phyloP scores from a whole-genome alignment of 1,284 basidiomycete species.

The Malassezia dermatis region DNA sequence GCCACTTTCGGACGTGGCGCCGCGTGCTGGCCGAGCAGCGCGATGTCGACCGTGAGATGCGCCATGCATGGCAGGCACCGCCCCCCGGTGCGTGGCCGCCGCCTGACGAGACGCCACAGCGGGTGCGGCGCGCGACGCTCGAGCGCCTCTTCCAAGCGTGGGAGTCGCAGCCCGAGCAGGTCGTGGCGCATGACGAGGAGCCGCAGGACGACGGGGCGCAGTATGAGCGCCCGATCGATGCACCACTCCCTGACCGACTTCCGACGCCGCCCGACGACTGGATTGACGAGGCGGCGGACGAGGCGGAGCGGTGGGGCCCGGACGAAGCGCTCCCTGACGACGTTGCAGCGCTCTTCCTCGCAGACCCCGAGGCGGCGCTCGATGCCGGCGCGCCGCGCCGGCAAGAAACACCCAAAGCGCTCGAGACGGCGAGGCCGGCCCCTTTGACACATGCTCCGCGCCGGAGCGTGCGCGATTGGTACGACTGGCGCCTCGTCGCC shows the following conservation, averaged over 20 bases:
- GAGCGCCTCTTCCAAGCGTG: not conserved
- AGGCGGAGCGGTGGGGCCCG: not conserved
- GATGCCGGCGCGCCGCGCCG: not conserved
- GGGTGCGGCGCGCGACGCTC: not conserved
- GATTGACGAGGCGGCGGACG: not conserved
- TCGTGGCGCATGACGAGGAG: not conserved
- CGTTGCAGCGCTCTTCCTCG: not conserved
- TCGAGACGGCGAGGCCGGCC: not conserved
- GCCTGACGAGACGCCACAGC: not conserved
- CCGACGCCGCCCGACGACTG: not conserved
- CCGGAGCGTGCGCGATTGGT: constrained; percentile 13
- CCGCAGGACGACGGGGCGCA: not conserved
- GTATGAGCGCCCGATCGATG: not conserved
- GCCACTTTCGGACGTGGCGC: not conserved
- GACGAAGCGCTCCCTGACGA: not conserved
- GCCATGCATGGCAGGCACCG: constrained; percentile 1
- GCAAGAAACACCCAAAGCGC: not conserved
- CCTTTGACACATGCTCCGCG: not conserved
- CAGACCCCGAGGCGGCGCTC: not conserved
- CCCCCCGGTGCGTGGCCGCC: not conserved
- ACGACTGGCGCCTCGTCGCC: constrained; percentile 15
- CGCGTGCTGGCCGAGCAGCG: constrained; percentile 6
- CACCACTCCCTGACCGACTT: not conserved
- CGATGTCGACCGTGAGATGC: constrained; percentile 6
- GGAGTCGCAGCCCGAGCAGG: not conserved